A percentile compares a stretch with the other conserved stretches of the same genome.
Evolutionary conservation across 2,329 filamentous ascomycete genomes (phyloP).

Genomic region (Penicillium sp.): DNA sequence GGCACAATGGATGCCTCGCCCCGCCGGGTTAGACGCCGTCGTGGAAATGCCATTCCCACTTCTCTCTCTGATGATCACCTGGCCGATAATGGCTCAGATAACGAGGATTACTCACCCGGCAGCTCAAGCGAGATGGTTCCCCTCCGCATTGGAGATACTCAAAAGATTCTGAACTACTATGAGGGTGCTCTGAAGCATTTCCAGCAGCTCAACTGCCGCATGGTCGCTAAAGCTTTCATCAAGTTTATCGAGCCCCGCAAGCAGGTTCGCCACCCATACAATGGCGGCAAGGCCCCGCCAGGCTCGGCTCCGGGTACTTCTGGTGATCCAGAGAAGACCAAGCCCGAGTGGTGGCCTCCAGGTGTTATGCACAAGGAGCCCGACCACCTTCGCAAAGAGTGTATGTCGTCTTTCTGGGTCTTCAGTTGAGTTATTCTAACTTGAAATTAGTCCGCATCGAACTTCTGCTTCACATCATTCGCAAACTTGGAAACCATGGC

Average conservation of each 20-base stretch:
- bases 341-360: slow-evolving; percentile 43
- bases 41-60: slow-evolving; percentile 17
- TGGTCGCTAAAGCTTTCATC: slow-evolving; percentile 44
- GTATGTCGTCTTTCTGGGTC: slow-evolving; percentile 32
- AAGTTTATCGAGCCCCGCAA: slow-evolving; percentile 46
- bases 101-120: slow-evolving; percentile 19
- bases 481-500: slow-evolving; percentile 32
- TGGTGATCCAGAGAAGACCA: slow-evolving; percentile 42
- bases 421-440: no score
- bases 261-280: slow-evolving; percentile 46
- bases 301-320: slow-evolving; percentile 35
- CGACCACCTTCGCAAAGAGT: slow-evolving; percentile 44
- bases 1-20: slow-evolving; percentile 18
- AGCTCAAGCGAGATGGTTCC: slow-evolving; percentile 25
- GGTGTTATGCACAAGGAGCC: slow-evolving; percentile 46
- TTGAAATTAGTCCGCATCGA: slow-evolving; percentile 38
- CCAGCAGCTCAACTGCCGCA: slow-evolving; percentile 44
- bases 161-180: slow-evolving; percentile 39
- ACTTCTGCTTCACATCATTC: slow-evolving; percentile 39
- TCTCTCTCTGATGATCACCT: slow-evolving; percentile 16
- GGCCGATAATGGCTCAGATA: slow-evolving; percentile 20
- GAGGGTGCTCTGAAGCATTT: slow-evolving; percentile 39
- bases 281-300: slow-evolving; percentile 37
- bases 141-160: slow-evolving; percentile 36
- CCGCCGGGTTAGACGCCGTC: slow-evolving; percentile 30